phyloP scores from a whole-genome alignment of 2,329 filamentous ascomycete genomes.

The Cordyceps farinosa region DNA sequence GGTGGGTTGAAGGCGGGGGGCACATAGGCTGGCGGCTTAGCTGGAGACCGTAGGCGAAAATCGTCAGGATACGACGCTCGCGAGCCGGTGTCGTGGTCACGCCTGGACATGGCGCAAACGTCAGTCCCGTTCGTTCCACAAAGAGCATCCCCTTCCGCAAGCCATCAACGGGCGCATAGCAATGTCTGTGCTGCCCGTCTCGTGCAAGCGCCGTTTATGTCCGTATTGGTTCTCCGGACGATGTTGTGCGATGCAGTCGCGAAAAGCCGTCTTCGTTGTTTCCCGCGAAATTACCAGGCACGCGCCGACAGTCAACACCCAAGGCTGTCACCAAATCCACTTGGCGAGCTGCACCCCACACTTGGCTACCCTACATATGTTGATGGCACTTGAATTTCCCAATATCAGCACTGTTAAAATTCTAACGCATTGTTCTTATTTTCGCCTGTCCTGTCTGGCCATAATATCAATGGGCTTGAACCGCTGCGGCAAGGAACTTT shows the following conservation, averaged over 20 bases:
- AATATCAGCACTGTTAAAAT: no score
- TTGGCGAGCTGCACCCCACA: background rate
- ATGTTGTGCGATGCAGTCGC: background rate
- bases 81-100: slow-evolving; percentile 1
- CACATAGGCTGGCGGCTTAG: background rate
- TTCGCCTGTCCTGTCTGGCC: no score
- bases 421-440: no score
- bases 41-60: background rate
- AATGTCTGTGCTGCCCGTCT: background rate
- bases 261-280: background rate
- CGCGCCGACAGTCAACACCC: background rate
- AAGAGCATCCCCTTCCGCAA: slow-evolving; percentile 7
- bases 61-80: background rate
- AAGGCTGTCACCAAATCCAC: background rate
- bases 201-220: background rate
- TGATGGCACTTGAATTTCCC: background rate
- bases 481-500: no score
- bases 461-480: no score
- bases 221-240: background rate
- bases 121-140: slow-evolving; percentile 7
- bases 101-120: slow-evolving; percentile 12
- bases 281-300: no score
- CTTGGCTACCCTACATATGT: background rate
- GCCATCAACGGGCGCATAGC: slow-evolving; percentile 3
- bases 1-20: background rate